Evolutionary conservation across 768 basidiomycete species (phyloP).

Genomic region (Russula foetens): DNA sequence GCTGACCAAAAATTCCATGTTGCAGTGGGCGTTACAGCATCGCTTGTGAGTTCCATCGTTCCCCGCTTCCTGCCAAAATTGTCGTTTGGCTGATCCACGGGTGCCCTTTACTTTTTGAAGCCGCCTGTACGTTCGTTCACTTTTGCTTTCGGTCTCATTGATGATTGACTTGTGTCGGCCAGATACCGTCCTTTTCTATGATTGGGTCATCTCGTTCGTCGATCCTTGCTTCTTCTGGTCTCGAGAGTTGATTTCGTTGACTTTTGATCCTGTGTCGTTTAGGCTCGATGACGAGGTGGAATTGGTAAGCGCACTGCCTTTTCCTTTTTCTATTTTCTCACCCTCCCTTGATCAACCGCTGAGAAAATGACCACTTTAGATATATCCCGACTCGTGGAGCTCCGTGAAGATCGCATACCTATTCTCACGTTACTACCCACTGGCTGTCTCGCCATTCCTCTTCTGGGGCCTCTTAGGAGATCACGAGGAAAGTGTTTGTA

Average conservation of each 20-base stretch:
- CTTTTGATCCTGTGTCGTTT: not conserved
- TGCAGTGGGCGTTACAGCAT: conserved; percentile 14
- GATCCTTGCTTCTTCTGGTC: not conserved
- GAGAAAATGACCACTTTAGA: not conserved
- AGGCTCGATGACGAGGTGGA: conserved; percentile 13
- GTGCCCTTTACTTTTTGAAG: not conserved
- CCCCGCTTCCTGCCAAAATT: not conserved
- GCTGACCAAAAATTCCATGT: not conserved
- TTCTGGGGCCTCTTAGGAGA: conserved; percentile 9
- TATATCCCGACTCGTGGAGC: conserved; percentile 13
- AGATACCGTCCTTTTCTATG: conserved; percentile 18
- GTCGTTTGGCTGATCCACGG: not conserved
- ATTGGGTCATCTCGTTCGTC: conserved; percentile 19
- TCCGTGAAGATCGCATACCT: conserved; percentile 11
- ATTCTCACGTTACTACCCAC: conserved; percentile 17
- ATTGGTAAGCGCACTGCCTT: not conserved
- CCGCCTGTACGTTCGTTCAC: not conserved
- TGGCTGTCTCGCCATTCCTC: conserved; percentile 6
- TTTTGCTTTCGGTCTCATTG: not conserved
- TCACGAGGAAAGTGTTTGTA: not conserved
- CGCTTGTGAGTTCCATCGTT: not conserved
- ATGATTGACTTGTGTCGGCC: not conserved
- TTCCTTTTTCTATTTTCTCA: not conserved
- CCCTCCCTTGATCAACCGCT: too few species aligned
- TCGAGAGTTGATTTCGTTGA: not conserved